Conservation (phyloP, 1,139 yeast genomes). For the Nakaseomyces kungkrabaensis region DNA sequence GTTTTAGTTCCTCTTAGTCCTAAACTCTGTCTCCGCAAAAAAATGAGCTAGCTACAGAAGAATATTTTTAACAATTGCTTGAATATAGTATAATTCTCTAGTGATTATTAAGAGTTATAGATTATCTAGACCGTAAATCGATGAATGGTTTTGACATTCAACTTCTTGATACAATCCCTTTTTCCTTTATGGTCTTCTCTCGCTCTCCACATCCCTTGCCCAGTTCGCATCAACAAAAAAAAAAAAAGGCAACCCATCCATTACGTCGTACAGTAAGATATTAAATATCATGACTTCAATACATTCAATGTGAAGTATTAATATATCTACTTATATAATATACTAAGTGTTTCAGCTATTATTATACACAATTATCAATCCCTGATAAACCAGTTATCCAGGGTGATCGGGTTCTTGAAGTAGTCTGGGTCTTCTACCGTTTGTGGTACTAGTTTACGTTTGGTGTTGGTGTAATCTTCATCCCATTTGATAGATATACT, state of each 20-base stretch:
- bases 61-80: too few species aligned
- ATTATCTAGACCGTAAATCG: not conserved
- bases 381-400: constrained; percentile 25
- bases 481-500: constrained; percentile 43
- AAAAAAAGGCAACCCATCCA: not conserved
- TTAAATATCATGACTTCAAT: not conserved
- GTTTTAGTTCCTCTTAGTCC: not conserved
- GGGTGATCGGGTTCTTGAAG: constrained; percentile 13
- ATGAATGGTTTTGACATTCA: too few species aligned
- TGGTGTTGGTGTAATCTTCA: constrained; percentile 36
- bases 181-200: not conserved
- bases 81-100: not conserved
- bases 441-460: constrained; percentile 7
- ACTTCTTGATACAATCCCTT: not conserved
- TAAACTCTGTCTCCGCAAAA: too few species aligned
- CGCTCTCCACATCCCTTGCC: not conserved
- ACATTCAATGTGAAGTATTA: too few species aligned
- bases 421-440: not conserved
- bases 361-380: too few species aligned
- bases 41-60: too few species aligned
- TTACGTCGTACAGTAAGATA: not conserved
- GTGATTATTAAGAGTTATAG: not conserved
- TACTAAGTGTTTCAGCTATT: too few species aligned
- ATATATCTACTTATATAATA: not conserved
- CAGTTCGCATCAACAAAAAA: not conserved